Evolutionary conservation across 2,329 filamentous ascomycete genomes (phyloP), one percentile per base, ranked within the genome.

Genomic region (Corynespora cassiicola): DNA sequence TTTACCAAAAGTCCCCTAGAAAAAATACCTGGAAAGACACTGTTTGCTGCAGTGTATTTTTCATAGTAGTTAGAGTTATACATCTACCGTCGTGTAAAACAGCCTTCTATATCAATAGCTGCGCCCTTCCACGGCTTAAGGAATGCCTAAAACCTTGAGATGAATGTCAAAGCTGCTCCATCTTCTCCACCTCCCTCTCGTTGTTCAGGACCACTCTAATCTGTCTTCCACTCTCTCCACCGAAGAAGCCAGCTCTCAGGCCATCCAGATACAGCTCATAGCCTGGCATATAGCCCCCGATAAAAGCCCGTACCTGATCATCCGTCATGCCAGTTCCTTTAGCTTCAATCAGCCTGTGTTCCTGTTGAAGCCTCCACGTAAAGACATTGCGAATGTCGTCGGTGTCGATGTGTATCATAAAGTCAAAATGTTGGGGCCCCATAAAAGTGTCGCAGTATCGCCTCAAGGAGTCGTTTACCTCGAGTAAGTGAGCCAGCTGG

Each of bases 251-350:
- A n/a, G 66, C 43, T 35, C 78, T 69, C 29, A 82, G 57, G 3
- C 57, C 57, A 22, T 76, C 73, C 3, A 76, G 69, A 56, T 76
- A 82, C 3, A 82, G 61, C 57, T 82, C 79, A 56, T 82, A 82
- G 15, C 75, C 78, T 9, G 79, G 78, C 64, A 65, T 67, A 56
- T 75, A 76, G 2, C 82, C 82, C 61, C 86, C 79, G 11, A 88
- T 87, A 65, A 96, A 96, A 30, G 78, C 75, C 39, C 82, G 75
- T 27, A 96, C 88, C 64, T 92, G 80, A 39, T 89, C 85, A 52
- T 88, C 85, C 1, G 82, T 86, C 91, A 96, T 96, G 19, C 89
- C 90, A 0, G 76, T 78, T 1, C 87, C 89, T 50, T 80, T 86
- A 15, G 76, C 70, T 6, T 73, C 73, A 16, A 87, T 80, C 55